Base-by-base conservation (phyloP, 306 rosid genomes). In the Cicer chorassanicum region DNA sequence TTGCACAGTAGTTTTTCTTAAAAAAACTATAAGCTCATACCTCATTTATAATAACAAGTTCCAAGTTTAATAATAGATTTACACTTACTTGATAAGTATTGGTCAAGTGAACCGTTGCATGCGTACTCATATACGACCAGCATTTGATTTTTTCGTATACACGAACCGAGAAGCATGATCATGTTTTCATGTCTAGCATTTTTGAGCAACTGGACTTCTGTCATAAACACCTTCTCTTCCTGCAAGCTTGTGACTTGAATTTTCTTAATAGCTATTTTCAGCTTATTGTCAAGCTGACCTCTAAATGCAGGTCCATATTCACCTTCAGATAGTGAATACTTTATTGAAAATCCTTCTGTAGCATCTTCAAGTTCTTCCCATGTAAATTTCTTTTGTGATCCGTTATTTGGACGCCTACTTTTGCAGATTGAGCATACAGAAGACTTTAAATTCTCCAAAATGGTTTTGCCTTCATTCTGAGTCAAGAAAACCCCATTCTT, bases 41-140 rank as follows among this genome's bases (percentile, higher is more conserved):
- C 15, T 64, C 64, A 61, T 44, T 66, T 24, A 55, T 13, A 72
- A 60, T 38, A 65, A 59, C 50, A 62, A 45, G 18, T 56, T 78
- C 4, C 45, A 14, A 56, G 59, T 67, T 19, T 49, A 57, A 9
- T 56, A 39, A 54, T 1, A 44, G 1, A 46, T 10, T 60, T 43
- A 74, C 50, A 16, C 89, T 87, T 90, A 92, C 93, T 73, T 78
- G 89, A 84, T 82, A 92, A 68, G 73, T 90, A 82, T 13, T 74
- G 79, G 70, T 92, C 93, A 71, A 92, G 85, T 6, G 92, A 90
- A n/a, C 96, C 84, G 38, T 88, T 64, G 93, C 96, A 92, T 59
- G 87, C 87, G 54, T 81, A 77, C 70, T 90, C 98, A 38, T 92
- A 90, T 6, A 90, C 90, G 63, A 87, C 82, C 34, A 88, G 78